A percentile compares a stretch with the other conserved stretches of the same genome.
These are phyloP conservation scores for Narthecium ossifragum DNA, from an alignment of 106 monocot genomes.

Conservation along the genomic window DNA sequence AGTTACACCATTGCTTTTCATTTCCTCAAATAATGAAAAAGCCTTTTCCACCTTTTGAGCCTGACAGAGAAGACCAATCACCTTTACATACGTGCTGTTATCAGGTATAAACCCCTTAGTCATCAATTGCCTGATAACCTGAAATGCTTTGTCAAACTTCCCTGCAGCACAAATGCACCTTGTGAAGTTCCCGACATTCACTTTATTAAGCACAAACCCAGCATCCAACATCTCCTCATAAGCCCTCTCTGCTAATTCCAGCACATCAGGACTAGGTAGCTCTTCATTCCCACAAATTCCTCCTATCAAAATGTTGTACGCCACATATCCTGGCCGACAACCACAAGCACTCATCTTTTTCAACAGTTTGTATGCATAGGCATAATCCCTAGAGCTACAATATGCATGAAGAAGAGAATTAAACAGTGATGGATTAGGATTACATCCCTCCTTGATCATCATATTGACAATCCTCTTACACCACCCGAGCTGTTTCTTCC, in stretches of 20 bases:
- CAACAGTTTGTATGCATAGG: constrained; percentile 79
- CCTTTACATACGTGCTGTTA: constrained; percentile 69
- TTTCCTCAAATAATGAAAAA: constrained; percentile 74
- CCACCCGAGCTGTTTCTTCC: constrained; percentile 88
- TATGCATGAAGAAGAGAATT: constrained; percentile 86
- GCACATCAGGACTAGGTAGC: constrained; percentile 27
- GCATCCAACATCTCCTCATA: constrained; percentile 77
- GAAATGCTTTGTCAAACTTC: constrained; percentile 72
- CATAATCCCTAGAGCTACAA: constrained; percentile 60
- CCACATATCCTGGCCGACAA: constrained; percentile 67
- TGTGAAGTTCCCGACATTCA: constrained; percentile 71
- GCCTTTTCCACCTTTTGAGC: constrained; percentile 71
- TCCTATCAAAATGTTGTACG: constrained; percentile 93
- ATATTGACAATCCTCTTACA: constrained; percentile 87
- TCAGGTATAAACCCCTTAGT: constrained; percentile 88
- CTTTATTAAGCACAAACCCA: constrained; percentile 86
- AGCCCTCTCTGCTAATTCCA: constrained; percentile 68
- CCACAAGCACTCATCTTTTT: constrained; percentile 66
- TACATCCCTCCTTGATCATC: constrained; percentile 86
- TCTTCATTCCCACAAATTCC: constrained; percentile 68
- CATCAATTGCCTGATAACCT: constrained; percentile 80
- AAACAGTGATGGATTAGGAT: constrained; percentile 64
- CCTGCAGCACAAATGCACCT: constrained; percentile 57
- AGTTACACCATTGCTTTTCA: constrained; percentile 61
- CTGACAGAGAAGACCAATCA: constrained; percentile 66